Base-by-base conservation (phyloP, 2,329 filamentous ascomycete species). In the Claviceps capensis region DNA sequence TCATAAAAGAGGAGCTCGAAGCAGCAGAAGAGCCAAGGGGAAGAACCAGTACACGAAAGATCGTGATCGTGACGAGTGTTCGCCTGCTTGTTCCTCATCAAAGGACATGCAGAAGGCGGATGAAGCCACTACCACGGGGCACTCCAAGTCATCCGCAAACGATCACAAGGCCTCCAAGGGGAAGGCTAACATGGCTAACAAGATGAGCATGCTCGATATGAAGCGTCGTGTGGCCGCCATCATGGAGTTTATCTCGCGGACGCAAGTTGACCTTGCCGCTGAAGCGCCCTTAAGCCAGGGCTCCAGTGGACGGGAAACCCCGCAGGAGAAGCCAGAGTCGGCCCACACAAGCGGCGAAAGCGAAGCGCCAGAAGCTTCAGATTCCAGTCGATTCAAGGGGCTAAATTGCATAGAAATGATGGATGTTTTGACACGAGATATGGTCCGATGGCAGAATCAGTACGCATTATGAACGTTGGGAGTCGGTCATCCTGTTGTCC, bases 361-460 rank as follows among this genome's bases (percentile, higher is more conserved):
- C 34, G 56, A 56, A 44, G 55, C 55, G n/a, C 48, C 58, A 14
- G 61, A 61, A 19, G 48, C 59, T 17, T 54, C 59, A 8, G 56
- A 58, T 22, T 55, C 54, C 17, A 76, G 71, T 59, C 77, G 83
- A 1, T 95, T 95, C 66, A 86, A 83, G 59, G 78, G 85, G 8
- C 72, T 95, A 57, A 86, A 74, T 53, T 89, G 85, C 59, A 74
- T 87, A 57, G 87, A 94, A 68, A 94, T 95, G 87, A 94, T 94
- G 87, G 88, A 94, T 65, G 77, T 82, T 59, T 68, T 95, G 64
- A 90, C 85, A 55, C 77, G 85, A 55, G 82, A 89, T 64, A 76
- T 95, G 61, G 79, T 91, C 58, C 85, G 86, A 61, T 95, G 88
- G 88, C 88, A 95, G 69, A 83, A 85, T 57, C 79, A 86, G 61